Percentiles rank a stretch among this genome's conserved stretches.
phyloP scores from a whole-genome alignment of 306 rosid species.

The Vigna reflexopilosa region DNA sequence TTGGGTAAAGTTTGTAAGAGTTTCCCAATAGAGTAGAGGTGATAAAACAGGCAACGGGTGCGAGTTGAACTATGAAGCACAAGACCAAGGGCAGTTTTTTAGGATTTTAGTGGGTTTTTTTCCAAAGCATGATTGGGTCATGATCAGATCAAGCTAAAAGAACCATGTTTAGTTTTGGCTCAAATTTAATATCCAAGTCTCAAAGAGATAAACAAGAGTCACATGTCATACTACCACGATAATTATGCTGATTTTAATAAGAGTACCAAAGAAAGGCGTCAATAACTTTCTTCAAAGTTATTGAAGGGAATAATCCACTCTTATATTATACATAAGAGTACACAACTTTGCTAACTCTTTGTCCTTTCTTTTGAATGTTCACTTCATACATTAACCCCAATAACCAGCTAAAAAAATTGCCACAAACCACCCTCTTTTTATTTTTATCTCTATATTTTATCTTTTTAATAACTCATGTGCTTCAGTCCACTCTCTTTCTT shows the following conservation, averaged over 20 bases:
- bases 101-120: no score
- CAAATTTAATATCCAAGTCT: not conserved
- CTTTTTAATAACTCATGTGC: not conserved
- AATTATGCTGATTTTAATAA: constrained; percentile 15
- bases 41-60: not conserved
- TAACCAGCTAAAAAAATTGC: not conserved
- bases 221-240: constrained; percentile 5
- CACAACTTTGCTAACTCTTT: not conserved
- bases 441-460: not conserved
- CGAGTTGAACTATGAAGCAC: not conserved
- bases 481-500: not conserved
- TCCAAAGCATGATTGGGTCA: not conserved
- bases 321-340: no score
- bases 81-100: no score
- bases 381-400: not conserved
- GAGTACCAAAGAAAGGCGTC: not conserved
- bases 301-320: not conserved
- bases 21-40: not conserved
- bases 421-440: not conserved
- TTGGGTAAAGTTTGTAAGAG: constrained; percentile 2
- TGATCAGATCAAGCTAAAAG: not conserved
- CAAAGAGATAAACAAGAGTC: not conserved
- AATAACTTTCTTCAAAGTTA: constrained; percentile 7
- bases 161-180: not conserved
- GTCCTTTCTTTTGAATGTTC: not conserved